These are phyloP conservation scores for Madurella fahalii DNA, from an alignment of 2,329 filamentous ascomycete genomes.

Conservation along the genomic window DNA sequence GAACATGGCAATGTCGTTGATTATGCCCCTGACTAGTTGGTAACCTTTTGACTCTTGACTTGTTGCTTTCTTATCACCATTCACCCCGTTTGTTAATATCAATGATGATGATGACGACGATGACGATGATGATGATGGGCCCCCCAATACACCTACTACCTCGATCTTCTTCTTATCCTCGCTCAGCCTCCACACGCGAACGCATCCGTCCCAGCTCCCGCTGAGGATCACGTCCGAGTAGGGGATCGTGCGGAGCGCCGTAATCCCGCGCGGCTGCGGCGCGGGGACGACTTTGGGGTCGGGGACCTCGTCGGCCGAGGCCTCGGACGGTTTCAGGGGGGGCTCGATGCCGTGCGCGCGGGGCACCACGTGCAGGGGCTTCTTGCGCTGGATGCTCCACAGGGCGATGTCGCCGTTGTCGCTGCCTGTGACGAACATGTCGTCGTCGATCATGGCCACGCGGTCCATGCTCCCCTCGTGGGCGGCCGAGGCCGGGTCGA, in stretches of 20 bases:
- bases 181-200: conserved; percentile 80
- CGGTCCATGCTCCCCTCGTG: conserved; percentile 85
- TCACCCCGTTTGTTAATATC: conserved; percentile 16
- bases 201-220: conserved; percentile 89
- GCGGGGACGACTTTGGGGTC: conserved; percentile 56
- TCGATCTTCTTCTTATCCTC: conserved; percentile 79
- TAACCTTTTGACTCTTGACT: conserved; percentile 16
- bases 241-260: conserved; percentile 77
- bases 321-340: conserved; percentile 60
- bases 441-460: conserved; percentile 82
- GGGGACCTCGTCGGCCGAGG: conserved; percentile 68
- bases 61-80: not conserved
- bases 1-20: conserved; percentile 86
- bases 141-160: conserved; percentile 53
- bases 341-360: conserved; percentile 83
- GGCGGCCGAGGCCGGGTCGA: conserved; percentile 52
- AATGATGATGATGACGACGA: conserved; percentile 25
- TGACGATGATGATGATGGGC: conserved; percentile 2
- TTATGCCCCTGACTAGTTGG: conserved; percentile 60
- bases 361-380: conserved; percentile 75
- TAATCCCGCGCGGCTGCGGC: conserved; percentile 81
- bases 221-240: conserved; percentile 88
- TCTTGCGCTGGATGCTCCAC: conserved; percentile 93
- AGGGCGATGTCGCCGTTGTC: conserved; percentile 85
- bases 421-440: conserved; percentile 86